These are phyloP conservation scores for Hyaloscypha bicolor DNA, from an alignment of 495 filamentous ascomycete species.

Conservation along the genomic window DNA sequence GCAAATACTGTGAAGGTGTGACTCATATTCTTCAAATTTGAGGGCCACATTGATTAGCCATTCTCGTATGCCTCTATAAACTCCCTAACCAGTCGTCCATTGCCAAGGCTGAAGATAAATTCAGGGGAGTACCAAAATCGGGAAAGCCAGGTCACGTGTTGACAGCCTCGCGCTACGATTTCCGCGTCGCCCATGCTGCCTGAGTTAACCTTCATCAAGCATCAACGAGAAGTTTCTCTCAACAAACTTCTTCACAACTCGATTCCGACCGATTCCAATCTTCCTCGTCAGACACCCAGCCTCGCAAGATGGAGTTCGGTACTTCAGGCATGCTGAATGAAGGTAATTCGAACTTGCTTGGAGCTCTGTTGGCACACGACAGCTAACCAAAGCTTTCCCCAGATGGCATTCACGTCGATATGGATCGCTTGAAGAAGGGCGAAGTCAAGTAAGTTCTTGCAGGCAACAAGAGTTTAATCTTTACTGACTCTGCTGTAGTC, in stretches of 20 bases:
- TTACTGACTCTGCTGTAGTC: constrained; percentile 53
- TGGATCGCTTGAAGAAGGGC: constrained; percentile 91
- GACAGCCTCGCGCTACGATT: constrained; percentile 24
- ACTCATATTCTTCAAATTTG: background rate
- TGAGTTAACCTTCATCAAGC: constrained; percentile 26
- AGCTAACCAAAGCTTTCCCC: constrained; percentile 24
- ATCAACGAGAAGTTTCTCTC: constrained; percentile 10
- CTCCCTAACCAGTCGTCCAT: no score
- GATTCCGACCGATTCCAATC: background rate
- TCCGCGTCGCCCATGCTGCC: constrained; percentile 28
- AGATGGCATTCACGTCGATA: constrained; percentile 99
- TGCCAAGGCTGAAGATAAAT: background rate
- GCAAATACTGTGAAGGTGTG: background rate
- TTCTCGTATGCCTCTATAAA: no score
- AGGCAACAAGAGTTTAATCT: background rate
- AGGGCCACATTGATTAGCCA: background rate
- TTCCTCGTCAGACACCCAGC: constrained; percentile 1
- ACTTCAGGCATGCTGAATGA: constrained; percentile 70
- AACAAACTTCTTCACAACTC: constrained; percentile 5
- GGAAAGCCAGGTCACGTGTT: constrained; percentile 18
- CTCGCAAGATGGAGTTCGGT: constrained; percentile 59
- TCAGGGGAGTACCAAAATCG: background rate
- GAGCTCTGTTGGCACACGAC: constrained; percentile 22
- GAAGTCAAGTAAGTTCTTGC: constrained; percentile 77
- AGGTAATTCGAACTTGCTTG: constrained; percentile 47